A percentile compares a stretch with the other conserved stretches of the same genome.
Evolutionary conservation across 306 rosid species (phyloP).

Genomic region (Argentina anserina): DNA sequence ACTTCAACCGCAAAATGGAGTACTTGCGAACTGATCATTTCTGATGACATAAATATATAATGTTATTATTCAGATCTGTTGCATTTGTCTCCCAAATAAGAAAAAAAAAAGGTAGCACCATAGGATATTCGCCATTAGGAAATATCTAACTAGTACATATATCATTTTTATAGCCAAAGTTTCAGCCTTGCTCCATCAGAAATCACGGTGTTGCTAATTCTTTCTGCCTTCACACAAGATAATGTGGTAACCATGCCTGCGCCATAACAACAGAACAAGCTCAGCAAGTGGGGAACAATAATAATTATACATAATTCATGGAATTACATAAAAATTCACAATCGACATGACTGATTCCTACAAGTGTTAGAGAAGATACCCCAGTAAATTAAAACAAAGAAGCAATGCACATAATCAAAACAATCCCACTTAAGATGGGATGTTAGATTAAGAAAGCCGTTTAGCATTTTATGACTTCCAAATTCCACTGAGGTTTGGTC

Average conservation of each 20-base stretch:
- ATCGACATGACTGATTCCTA: neutral
- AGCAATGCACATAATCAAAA: neutral
- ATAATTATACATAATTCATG: neutral
- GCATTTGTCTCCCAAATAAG: neutral
- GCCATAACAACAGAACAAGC: conserved; percentile 11
- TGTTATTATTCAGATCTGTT: neutral
- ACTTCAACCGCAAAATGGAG: neutral
- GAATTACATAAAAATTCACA: neutral
- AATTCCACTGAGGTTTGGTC: neutral
- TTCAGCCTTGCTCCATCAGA: conserved; percentile 2
- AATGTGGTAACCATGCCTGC: conserved; percentile 96
- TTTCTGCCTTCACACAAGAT: conserved; percentile 89
- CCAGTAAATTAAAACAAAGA: neutral
- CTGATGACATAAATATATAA: neutral
- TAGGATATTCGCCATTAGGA: neutral
- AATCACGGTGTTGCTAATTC: conserved; percentile 29
- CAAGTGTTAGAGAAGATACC: neutral
- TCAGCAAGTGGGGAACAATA: conserved; percentile 2
- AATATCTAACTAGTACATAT: neutral
- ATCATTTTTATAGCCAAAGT: conserved; percentile 7
- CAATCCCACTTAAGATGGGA: neutral
- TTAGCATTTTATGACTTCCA: no score
- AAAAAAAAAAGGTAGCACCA: neutral
- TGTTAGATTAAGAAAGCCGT: no score
- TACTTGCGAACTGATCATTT: neutral